These are phyloP conservation scores for Candolleomyces efflorescens DNA, from an alignment of 768 basidiomycete species.

Conservation along the genomic window DNA sequence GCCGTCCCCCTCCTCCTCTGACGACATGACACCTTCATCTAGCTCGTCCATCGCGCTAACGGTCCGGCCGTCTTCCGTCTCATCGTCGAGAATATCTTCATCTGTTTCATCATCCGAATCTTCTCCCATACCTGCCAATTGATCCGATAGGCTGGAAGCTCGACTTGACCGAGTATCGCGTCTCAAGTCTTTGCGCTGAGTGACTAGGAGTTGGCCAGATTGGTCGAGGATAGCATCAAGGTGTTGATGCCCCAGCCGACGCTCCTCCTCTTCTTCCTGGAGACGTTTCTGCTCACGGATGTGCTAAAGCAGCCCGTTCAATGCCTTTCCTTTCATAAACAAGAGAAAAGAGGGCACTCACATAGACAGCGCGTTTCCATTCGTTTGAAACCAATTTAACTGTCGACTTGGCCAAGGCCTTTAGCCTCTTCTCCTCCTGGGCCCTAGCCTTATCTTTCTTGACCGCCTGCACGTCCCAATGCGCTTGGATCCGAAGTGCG, in stretches of 20 bases:
- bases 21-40: slow-evolving; percentile 23
- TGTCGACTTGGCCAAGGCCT: slow-evolving; percentile 66
- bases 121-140: slow-evolving; percentile 29
- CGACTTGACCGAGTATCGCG: slow-evolving; percentile 46
- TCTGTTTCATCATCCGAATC: slow-evolving; percentile 26
- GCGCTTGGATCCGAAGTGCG: slow-evolving; percentile 59
- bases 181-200: slow-evolving; percentile 70
- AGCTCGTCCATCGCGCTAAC: slow-evolving; percentile 19
- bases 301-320: slow-evolving; percentile 32
- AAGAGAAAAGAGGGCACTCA: slow-evolving; percentile 32
- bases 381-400: slow-evolving; percentile 66
- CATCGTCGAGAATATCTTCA: slow-evolving; percentile 13
- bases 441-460: slow-evolving; percentile 55
- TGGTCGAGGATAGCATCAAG: slow-evolving; percentile 88
- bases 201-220: slow-evolving; percentile 80
- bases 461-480: slow-evolving; percentile 70
- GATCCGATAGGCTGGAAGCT: slow-evolving; percentile 46
- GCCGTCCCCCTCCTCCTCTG: slow-evolving; percentile 26
- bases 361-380: slow-evolving; percentile 88
- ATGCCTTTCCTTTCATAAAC: too few relatives aligned
- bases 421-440: slow-evolving; percentile 64
- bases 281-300: slow-evolving; percentile 67
- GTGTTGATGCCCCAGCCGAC: slow-evolving; percentile 75
- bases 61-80: slow-evolving; percentile 9
- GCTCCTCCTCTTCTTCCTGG: slow-evolving; percentile 70